A percentile compares a stretch with the other conserved stretches of the same genome.
Conservation (phyloP, 192 early-diverging fungal species). For the Blastocladiella britannica region DNA sequence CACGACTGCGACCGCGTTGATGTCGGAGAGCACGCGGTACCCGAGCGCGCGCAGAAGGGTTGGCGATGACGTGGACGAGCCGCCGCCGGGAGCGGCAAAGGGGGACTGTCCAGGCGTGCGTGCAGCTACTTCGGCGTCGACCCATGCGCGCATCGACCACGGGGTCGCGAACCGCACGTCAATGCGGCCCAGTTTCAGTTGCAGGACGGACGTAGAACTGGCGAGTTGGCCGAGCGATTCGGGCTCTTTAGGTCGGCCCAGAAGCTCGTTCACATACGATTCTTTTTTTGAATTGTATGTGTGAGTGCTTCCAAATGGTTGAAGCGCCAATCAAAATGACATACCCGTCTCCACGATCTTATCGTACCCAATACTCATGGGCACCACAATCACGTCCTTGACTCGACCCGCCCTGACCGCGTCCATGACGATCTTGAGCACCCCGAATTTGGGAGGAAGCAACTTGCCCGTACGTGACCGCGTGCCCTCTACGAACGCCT, state of each 20-base stretch:
- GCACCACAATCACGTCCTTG: conserved; percentile 49
- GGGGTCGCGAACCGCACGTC: conserved; percentile 62
- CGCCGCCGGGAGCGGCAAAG: too few relatives aligned
- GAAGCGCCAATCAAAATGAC: too few relatives aligned
- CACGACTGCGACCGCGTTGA: conserved; percentile 53
- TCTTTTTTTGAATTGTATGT: too few relatives aligned
- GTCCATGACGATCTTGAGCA: conserved; percentile 65
- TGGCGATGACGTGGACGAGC: too few relatives aligned
- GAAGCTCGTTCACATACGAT: conserved; percentile 52
- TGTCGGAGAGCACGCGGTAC: conserved; percentile 28
- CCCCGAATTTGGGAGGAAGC: conserved; percentile 56
- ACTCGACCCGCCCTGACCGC: conserved; percentile 34
- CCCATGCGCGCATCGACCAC: conserved; percentile 43
- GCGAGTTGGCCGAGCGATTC: conserved; percentile 50
- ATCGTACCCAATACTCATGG: conserved; percentile 65
- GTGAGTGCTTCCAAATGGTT: too few relatives aligned
- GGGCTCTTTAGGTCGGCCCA: conserved; percentile 60
- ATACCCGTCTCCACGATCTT: too few relatives aligned
- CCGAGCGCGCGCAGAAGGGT: conserved; percentile 48
- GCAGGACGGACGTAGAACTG: conserved; percentile 27
- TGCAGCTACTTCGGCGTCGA: conserved; percentile 45
- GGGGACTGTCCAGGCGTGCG: too few relatives aligned
- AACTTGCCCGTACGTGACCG: conserved; percentile 60
- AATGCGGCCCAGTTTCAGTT: conserved; percentile 60
- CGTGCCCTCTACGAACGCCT: conserved; percentile 68